phyloP scores from a whole-genome alignment of 2,329 filamentous ascomycete species.

The Cladosporium sphaerospermum region DNA sequence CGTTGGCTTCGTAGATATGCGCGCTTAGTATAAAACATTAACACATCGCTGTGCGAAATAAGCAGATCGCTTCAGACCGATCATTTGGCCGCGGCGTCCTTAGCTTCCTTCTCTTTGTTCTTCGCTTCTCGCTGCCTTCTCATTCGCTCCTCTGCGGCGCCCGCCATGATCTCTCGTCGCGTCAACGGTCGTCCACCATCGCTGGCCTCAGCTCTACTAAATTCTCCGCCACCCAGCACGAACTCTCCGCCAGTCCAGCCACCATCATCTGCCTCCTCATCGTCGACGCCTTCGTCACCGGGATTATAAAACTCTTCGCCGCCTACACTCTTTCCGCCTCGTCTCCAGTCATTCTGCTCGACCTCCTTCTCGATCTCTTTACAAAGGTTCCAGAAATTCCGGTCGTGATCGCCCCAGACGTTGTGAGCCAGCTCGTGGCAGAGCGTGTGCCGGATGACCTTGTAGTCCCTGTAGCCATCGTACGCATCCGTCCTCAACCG shows the following conservation, averaged over 20 bases:
- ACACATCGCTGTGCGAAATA: too few species aligned
- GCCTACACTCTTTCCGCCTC: constrained; percentile 59
- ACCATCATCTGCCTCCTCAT: constrained; percentile 60
- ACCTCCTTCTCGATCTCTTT: constrained; percentile 84
- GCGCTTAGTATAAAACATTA: too few species aligned
- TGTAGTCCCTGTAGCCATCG: constrained; percentile 90
- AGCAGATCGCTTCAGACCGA: too few species aligned
- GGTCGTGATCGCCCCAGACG: constrained; percentile 76
- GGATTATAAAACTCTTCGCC: constrained; percentile 54
- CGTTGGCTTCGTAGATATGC: too few species aligned
- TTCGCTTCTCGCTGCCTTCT: constrained; percentile 45
- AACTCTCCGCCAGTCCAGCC: constrained; percentile 77
- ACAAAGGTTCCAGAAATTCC: constrained; percentile 83
- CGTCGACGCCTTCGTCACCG: constrained; percentile 33
- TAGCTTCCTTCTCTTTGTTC: constrained; percentile 25
- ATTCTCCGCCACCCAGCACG: constrained; percentile 42
- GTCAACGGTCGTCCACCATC: constrained; percentile 43
- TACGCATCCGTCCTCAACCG: constrained; percentile 87
- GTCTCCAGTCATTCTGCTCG: constrained; percentile 69
- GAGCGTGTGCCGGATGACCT: constrained; percentile 80
- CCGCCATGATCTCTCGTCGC: constrained; percentile 68
- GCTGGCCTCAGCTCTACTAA: constrained; percentile 12
- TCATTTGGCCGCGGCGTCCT: constrained; percentile 13
- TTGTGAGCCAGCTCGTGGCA: constrained; percentile 96
- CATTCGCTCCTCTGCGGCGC: constrained; percentile 63